Percentiles rank a stretch among this genome's conserved stretches.
phyloP scores from a whole-genome alignment of 1,284 basidiomycete species.

The Trichosporon ovoides region DNA sequence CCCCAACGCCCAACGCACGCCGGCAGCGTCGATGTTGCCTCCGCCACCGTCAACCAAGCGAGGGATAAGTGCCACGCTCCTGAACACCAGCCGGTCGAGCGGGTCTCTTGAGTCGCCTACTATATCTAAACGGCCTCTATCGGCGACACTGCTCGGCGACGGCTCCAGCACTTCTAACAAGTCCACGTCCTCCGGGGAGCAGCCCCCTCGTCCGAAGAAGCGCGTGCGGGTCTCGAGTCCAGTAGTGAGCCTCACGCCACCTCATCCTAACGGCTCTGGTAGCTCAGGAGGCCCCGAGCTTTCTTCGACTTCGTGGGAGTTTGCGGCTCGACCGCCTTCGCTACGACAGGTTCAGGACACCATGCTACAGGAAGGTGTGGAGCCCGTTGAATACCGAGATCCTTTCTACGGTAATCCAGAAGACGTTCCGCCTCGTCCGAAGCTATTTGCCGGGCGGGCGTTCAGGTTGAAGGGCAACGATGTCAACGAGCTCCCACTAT shows the following conservation, averaged over 20 bases:
- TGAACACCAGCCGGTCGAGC: neutral
- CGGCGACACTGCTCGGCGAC: neutral
- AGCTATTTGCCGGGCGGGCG: constrained; percentile 73
- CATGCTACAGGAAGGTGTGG: constrained; percentile 56
- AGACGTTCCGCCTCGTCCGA: constrained; percentile 65
- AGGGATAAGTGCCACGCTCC: neutral
- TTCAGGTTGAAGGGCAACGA: constrained; percentile 60
- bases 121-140: neutral
- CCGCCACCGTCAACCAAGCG: neutral
- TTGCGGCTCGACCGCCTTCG: constrained; percentile 56
- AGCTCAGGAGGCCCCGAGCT: constrained; percentile 4
- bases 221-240: constrained; percentile 16
- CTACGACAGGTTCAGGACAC: constrained; percentile 53
- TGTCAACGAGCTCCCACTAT: constrained; percentile 43
- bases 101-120: neutral
- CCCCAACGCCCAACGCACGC: constrained; percentile 11
- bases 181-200: neutral
- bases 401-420: constrained; percentile 70
- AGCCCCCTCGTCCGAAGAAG: constrained; percentile 9
- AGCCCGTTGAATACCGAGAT: constrained; percentile 62
- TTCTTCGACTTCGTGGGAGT: constrained; percentile 51
- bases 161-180: neutral
- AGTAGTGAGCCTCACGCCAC: neutral
- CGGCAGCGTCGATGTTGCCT: neutral
- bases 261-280: neutral